Evolutionary conservation across 2,329 filamentous ascomycete genomes (phyloP), one percentile per base, ranked within the genome.

Genomic region (Madurella mycetomatis): DNA sequence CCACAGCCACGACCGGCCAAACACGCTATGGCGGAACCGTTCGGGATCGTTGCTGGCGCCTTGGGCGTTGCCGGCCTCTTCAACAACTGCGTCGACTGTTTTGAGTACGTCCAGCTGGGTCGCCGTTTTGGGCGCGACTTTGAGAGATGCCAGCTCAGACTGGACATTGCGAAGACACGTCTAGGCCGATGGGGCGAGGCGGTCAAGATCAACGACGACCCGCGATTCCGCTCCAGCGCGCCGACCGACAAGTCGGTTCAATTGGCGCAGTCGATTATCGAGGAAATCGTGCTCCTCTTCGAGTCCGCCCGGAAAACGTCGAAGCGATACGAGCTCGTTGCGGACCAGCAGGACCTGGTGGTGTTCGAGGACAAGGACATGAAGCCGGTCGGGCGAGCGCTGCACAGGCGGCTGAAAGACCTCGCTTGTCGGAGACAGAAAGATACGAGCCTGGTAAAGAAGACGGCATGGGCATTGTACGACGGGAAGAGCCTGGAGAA

Each of bases 71-170:
- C 69, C 17, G 56, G 62, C 1, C 54, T 70, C 12, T 74, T 75
- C 44, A 71, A 68, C 42, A 65, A 65, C 52, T 72, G 68, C 44
- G 64, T 76, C 40, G 65, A 69, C 37, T 72, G 67, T 54, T 76
- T 77, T 55, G 65, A 70, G 17, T 72, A 72, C 55, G 56, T 76
- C 45, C 69, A 76, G 45, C 61, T 74, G 1, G 69, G 69, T 17
- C 63, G 60, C 0, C 58, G 64, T 37, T 72, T 72, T 43, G 68
- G 64, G 0, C 39, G 47, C 18, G 68, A 74, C 42, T 73, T 66
- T 54, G 59, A 72, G 31, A 62, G 53, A 18, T 66, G 61, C 43
- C 65, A 67, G 43, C 64, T 75, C 4, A 63, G 60, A 15, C 62
- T 74, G 2, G 63, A 70, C 50, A 57, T 67, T 42, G 65, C 66